These are phyloP conservation scores for Barnettozyma siamensis DNA, from an alignment of 805 yeast species.

Conservation along the genomic window DNA sequence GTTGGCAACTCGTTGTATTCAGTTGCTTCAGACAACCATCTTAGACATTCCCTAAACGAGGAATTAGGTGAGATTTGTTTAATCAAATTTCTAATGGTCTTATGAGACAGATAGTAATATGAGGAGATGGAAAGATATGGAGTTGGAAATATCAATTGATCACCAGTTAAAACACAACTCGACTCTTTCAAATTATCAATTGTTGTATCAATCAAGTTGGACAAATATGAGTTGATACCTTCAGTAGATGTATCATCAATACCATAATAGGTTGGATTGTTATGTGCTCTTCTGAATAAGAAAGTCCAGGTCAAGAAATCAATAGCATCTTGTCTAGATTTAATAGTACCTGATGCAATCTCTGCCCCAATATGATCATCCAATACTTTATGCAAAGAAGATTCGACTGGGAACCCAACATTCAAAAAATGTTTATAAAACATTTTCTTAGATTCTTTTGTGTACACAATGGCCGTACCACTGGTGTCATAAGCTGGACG, in stretches of 20 bases:
- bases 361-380: slow-evolving; percentile 96
- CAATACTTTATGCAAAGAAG: slow-evolving; percentile 66
- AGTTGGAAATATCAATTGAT: slow-evolving; percentile 51
- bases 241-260: slow-evolving; percentile 67
- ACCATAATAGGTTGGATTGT: slow-evolving; percentile 89
- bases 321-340: slow-evolving; percentile 88
- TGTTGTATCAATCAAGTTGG: slow-evolving; percentile 62
- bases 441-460: slow-evolving; percentile 73
- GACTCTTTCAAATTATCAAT: slow-evolving; percentile 66
- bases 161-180: slow-evolving; percentile 55
- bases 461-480: slow-evolving; percentile 90
- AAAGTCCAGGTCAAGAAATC: slow-evolving; percentile 97
- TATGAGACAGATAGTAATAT: slow-evolving; percentile 88
- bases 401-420: slow-evolving; percentile 96
- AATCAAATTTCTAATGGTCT: slow-evolving; percentile 70
- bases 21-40: slow-evolving; percentile 84
- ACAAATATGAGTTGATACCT: slow-evolving; percentile 76
- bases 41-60: slow-evolving; percentile 65
- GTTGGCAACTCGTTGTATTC: slow-evolving; percentile 85
- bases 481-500: slow-evolving; percentile 91
- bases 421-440: slow-evolving; percentile 83
- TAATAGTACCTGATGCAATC: slow-evolving; percentile 90
- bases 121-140: slow-evolving; percentile 82
- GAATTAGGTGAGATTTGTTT: slow-evolving; percentile 40
- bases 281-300: slow-evolving; percentile 84